Percentiles rank a stretch among this genome's conserved stretches.
phyloP scores from a whole-genome alignment of 1,284 basidiomycete genomes.

The Boletellus deceptivus region DNA sequence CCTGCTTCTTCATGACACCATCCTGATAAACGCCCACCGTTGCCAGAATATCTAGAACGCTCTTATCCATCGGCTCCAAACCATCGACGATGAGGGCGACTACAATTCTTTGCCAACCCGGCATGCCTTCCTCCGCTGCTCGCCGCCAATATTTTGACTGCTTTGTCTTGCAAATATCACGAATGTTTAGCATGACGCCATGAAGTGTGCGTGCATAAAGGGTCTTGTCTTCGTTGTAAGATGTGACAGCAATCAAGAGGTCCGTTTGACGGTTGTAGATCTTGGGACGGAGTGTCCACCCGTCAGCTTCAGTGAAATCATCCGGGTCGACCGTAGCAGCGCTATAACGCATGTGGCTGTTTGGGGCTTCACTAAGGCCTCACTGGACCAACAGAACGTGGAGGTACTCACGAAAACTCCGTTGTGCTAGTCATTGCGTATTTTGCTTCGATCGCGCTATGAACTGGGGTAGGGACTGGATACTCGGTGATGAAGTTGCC shows the following conservation, averaged over 20 bases:
- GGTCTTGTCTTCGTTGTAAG: conserved; percentile 91
- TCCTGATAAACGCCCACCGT: conserved; percentile 91
- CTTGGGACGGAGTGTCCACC: conserved; percentile 81
- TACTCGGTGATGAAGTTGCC: conserved; percentile 93
- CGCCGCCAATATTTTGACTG: conserved; percentile 92
- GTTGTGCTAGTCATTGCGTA: conserved; percentile 71
- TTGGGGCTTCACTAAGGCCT: conserved; percentile 8
- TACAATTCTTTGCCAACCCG: conserved; percentile 91
- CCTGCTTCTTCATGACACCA: conserved; percentile 94
- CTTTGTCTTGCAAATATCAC: conserved; percentile 97
- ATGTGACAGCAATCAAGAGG: conserved; percentile 88
- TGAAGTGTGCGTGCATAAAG: conserved; percentile 91
- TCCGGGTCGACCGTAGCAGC: conserved; percentile 95
- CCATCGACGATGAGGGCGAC: conserved; percentile 95
- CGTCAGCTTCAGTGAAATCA: conserved; percentile 81
- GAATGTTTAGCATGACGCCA: conserved; percentile 96
- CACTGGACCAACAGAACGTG: conserved; percentile 1
- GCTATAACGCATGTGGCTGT: conserved; percentile 87
- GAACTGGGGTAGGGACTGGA: conserved; percentile 85
- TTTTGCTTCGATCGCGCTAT: conserved; percentile 81
- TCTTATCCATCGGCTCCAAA: conserved; percentile 95
- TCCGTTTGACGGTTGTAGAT: conserved; percentile 91
- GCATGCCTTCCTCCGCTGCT: conserved; percentile 81
- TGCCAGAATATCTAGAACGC: conserved; percentile 83
- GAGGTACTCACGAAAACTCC: conserved; percentile 76